Evolutionary conservation across 352 stramenopile species (phyloP), one percentile per base, ranked within the genome.

Genomic region (Phytophthora crassamura): DNA sequence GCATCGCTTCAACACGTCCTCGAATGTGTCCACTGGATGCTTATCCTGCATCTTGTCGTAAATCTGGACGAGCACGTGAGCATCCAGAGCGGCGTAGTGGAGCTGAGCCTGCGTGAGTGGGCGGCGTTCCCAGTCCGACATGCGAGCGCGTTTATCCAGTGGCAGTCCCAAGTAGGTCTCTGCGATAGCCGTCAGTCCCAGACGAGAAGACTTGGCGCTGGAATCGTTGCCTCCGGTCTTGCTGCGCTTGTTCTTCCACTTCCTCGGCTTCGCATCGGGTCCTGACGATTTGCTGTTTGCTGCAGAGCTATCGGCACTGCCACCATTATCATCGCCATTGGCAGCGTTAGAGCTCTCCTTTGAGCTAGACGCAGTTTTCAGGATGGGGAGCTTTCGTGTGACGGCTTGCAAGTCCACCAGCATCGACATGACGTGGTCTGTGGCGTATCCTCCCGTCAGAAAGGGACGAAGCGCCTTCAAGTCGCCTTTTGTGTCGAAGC

Each of bases 111-210:
- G 79, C 8, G 80, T 86, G 3, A 94, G 77, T 22, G 86, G 86
- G 1, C 86, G 80, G 6, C 72, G 80, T 58, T 92, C 74, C 84
- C 84, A 94, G 72, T 94, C 71, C 3, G 86, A 92, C 74, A 94
- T 90, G 28, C 84, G 80, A 8, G 57, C 61, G 18, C 84, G 75
- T 36, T 94, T 94, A 60, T 93, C 86, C 1, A 94, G 67, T 12
- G 84, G 80, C 14, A 88, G 81, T 7, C 76, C 72, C 46, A 94
- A 52, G 55, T 90, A 94, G 2, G 48, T 28, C 33, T 87, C 54
- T 1, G 81, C 64, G 20, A 94, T 51, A 30, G 70, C 67, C 12
- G 82, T 75, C n/a, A 94, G 67, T 0, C 79, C 76, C 15, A 87
- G 56, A 7, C 65, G 54, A 56, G 69, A 73, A 39, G 48, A 56